Base-by-base conservation (phyloP, 176 grass and related monocot species). In the Melocanna baccifera region DNA sequence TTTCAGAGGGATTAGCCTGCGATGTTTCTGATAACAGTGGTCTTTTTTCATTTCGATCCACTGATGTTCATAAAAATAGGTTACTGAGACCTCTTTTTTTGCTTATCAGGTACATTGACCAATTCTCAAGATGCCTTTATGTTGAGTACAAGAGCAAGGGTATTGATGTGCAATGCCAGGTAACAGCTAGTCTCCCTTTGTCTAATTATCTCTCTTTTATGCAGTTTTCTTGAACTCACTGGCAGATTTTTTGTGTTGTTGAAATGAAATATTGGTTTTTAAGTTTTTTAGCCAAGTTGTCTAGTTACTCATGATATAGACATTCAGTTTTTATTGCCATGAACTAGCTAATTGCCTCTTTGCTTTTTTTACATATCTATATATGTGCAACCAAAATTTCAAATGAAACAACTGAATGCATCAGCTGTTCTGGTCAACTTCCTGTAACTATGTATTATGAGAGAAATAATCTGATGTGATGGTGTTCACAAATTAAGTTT, bases 111-210 rank as follows among this genome's bases (percentile, higher is more conserved):
- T 97, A 97, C 6, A 32, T 97, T 4, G 94, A 97, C 56, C 94
- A 97, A 66, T 97, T 97, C 88, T 97, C 94, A 32, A 92, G 94
- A 75, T 94, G 94, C 78, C 90, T 97, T 19, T 89, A 92, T 84
- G 92, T 94, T 53, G 94, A 97, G 79, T 97, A 97, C 83, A 97
- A 92, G 81, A 84, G 85, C 88, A 97, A 89, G 88, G 94, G 94
- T 39, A 97, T 97, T 71, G 94, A 97, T 91, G 94, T 97, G 69
- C 94, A 97, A 73, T 97, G 94, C 78, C 94, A 97, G 92, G 94
- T 97, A 87, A 81, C 11, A 37, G 66, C 52, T 85, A 65, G 13
- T 68, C 62, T 74, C 28, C 66, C 42, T 82, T 82, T 79, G n/a
- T 79, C 37, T 32, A 69, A 30, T 58, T 47, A 25, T 46, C 28